Evolutionary conservation across 2,329 filamentous ascomycete species (phyloP), one percentile per base, ranked within the genome.

Genomic region (Colletotrichum incanum): DNA sequence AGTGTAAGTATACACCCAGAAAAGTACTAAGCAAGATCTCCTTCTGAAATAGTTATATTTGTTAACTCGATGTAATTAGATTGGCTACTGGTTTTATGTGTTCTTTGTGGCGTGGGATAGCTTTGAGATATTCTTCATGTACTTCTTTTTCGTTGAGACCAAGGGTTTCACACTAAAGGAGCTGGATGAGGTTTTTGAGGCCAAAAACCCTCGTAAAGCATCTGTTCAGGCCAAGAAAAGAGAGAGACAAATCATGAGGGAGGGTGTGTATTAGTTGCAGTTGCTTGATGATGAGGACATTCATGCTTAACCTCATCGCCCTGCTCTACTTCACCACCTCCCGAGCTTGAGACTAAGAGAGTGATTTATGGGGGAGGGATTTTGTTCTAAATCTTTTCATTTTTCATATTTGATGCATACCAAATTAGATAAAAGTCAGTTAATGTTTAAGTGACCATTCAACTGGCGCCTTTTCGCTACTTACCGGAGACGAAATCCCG

Each of bases 121-220:
- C 3, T 76, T 81, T 9, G 80, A 82, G 66, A 76, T 80, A 14
- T 70, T 68, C 1, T 78, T 76, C 37, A 74, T 76, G 72, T 76
- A 71, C 56, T 65, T 67, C 20, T 74, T 71, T 20, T 75, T 71
- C 11, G 75, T 88, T 45, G 87, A 90, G 77, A 90, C 87, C 16
- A 84, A 83, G 65, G 86, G 86, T 14, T 84, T 85, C 7, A 88
- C 87, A 20, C 84, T 89, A 5, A 87, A 89, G 75, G 87, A 89
- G 75, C 82, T 89, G 58, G 87, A 87, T 61, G 85, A 86, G 77
- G 86, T 89, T 75, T 89, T 89, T 78, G 80, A 82, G 73, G 81
- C 80, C 16, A 78, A 79, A 43, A 79, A 77, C 8, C 80, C 7
- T 73, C 81, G n/a, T 77, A 82, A 65, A 77, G 81, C 64, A 23